Evolutionary conservation across 352 stramenopile species (phyloP), one percentile per base, ranked within the genome.

Genomic region (Phytopythium chamaehyphon): DNA sequence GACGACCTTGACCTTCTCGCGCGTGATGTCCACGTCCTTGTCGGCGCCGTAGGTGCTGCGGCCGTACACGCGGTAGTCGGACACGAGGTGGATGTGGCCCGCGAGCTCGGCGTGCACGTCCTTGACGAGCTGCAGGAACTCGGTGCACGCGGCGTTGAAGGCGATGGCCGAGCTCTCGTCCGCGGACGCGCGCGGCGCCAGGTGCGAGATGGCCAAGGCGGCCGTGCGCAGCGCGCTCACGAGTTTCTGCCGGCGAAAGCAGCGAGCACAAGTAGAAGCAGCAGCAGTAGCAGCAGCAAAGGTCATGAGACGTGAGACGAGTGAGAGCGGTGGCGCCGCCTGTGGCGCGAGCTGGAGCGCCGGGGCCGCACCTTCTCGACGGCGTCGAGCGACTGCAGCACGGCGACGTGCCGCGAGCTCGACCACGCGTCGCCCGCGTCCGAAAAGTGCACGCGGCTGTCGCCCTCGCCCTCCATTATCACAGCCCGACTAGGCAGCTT

Each of bases 201-300:
- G 65, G 59, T 90, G 69, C 49, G 70, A 76, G 68, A 92, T 85
- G 38, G 83, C 81, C 16, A 64, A 70, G 11, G 81, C 71, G 0
- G 77, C 81, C 16, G 76, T 92, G 44, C 74, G 81, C 54, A 92
- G 59, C 36, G 76, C 80, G 8, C 64, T 71, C 45, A 94, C 81
- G 19, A 94, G 65, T 88, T 94, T 91, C 83, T 94, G 63, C n/a
- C 40, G n/a, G n/a, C n/a, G n/a, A n/a, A n/a, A n/a, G n/a, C n/a
- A n/a, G 40, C 26, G 1, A 23, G 19, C 46, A 23, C 43, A 57
- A 39, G 53, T 38, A 19, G 18, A 40, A 36, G 33, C 15, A 10
- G n/a, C n/a, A n/a, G n/a, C n/a, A n/a, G n/a, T n/a, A n/a, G n/a
- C n/a, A n/a, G n/a, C n/a, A n/a, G n/a, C n/a, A n/a, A n/a, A 44